phyloP scores from a whole-genome alignment of 2,329 filamentous ascomycete genomes.

The Aspergillus sp. region DNA sequence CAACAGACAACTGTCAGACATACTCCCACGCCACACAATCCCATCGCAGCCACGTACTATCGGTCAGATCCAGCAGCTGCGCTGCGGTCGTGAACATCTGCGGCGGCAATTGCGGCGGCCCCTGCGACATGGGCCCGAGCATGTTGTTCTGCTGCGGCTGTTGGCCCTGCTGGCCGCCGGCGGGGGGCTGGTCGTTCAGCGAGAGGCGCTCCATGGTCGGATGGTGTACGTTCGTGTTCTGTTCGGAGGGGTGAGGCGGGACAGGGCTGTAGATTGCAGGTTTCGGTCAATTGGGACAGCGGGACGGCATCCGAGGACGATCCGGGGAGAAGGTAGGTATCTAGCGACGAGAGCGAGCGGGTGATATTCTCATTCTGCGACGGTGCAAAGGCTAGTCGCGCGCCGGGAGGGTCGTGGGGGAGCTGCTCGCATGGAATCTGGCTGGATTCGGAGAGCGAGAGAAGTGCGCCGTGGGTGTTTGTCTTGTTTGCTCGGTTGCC shows the following conservation, averaged over 20 bases:
- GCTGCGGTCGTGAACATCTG: constrained; percentile 99
- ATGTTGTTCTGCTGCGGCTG: constrained; percentile 17
- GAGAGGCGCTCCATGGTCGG: constrained; percentile 35
- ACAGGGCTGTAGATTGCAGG: constrained; percentile 4
- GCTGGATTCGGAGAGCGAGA: neutral
- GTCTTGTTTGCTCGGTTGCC: neutral
- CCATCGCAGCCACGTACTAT: constrained; percentile 65
- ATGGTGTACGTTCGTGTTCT: too few relatives aligned
- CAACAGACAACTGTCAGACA: neutral
- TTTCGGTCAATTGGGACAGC: constrained; percentile 1
- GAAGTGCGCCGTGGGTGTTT: neutral
- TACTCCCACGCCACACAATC: too few relatives aligned
- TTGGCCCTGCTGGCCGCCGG: constrained; percentile 25
- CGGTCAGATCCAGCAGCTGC: constrained; percentile 90
- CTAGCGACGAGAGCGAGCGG: neutral
- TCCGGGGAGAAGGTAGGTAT: neutral
- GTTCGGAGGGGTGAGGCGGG: constrained; percentile 11
- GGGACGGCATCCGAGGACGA: neutral
- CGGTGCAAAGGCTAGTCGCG: neutral
- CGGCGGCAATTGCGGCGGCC: constrained; percentile 55
- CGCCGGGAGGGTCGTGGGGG: neutral
- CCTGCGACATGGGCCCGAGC: constrained; percentile 32
- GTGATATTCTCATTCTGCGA: constrained; percentile 9
- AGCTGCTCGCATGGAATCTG: neutral
- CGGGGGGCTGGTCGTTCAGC: constrained; percentile 29